A percentile compares a stretch with the other conserved stretches of the same genome.
Evolutionary conservation across 345 rosid genomes (phyloP).

Genomic region (Carallia brachiata): DNA sequence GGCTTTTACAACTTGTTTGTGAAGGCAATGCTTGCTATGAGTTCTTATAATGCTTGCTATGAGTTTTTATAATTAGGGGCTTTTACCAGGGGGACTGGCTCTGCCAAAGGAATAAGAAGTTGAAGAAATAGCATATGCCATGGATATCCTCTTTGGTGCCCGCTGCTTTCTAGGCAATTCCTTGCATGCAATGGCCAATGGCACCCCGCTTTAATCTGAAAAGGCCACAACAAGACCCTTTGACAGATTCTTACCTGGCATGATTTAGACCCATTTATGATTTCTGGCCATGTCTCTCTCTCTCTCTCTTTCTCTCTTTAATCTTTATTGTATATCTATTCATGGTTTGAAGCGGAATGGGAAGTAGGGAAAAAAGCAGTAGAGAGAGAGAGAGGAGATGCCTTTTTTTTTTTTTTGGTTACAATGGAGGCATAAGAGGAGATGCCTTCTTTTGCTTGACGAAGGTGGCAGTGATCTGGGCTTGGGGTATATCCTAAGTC

Average conservation of each 20-base stretch:
- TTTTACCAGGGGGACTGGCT: not conserved
- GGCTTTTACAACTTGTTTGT: too few relatives aligned
- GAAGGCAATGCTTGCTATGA: too few relatives aligned
- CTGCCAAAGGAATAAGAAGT: constrained; percentile 11
- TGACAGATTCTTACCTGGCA: constrained; percentile 29
- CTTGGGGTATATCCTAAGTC: constrained; percentile 39
- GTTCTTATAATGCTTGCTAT: too few relatives aligned
- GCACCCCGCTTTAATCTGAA: constrained; percentile 18
- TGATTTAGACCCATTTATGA: constrained; percentile 21
- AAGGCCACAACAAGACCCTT: constrained; percentile 10
- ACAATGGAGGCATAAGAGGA: too few relatives aligned
- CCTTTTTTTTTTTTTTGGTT: constrained; percentile 17
- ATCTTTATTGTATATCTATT: not conserved
- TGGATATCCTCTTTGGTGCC: constrained; percentile 43
- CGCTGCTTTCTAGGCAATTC: constrained; percentile 33
- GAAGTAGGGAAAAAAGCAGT: not conserved
- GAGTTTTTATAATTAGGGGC: constrained; percentile 3
- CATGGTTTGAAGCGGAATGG: not conserved
- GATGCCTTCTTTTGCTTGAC: constrained; percentile 33
- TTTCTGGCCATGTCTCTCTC: not conserved
- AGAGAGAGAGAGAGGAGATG: constrained; percentile 21
- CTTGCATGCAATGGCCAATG: constrained; percentile 9
- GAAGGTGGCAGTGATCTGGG: constrained; percentile 21
- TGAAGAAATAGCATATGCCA: constrained; percentile 48
- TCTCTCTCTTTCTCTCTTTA: not conserved